Conservation (phyloP, 2,329 filamentous ascomycete species). For the Pseudonectria foliicola region DNA sequence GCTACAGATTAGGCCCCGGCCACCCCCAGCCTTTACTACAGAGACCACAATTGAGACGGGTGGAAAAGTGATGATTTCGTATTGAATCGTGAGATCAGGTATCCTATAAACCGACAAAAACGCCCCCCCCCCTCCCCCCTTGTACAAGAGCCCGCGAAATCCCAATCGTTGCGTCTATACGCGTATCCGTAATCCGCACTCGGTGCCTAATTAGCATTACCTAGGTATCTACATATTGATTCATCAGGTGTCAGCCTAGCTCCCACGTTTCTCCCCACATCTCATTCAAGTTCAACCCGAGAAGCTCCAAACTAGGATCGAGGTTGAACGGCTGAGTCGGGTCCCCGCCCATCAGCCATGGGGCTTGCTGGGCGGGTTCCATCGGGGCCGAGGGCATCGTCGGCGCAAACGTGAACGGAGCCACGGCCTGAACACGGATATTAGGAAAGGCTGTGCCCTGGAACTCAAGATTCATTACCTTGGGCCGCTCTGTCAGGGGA, state of each 20-base stretch:
- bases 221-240: slow-evolving; percentile 10
- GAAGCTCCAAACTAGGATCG: slow-evolving; percentile 46
- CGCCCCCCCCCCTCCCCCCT: too few relatives aligned
- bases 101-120: too few relatives aligned
- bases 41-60: too few relatives aligned
- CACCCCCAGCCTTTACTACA: too few relatives aligned
- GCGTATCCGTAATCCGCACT: slow-evolving; percentile 4
- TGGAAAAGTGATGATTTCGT: too few relatives aligned
- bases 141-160: too few relatives aligned
- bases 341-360: slow-evolving; percentile 28
- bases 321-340: slow-evolving; percentile 38
- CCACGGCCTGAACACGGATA: slow-evolving; percentile 31
- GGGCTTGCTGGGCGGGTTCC: slow-evolving; percentile 24
- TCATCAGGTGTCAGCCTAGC: slow-evolving; percentile 23
- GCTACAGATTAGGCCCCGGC: too few relatives aligned
- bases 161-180: too few relatives aligned
- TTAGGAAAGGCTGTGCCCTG: slow-evolving; percentile 23
- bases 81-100: too few relatives aligned
- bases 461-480: slow-evolving; percentile 29
- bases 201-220: slow-evolving; percentile 13
- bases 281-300: slow-evolving; percentile 48
- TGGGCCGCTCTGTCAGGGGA: slow-evolving; percentile 30
- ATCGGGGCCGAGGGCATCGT: slow-evolving; percentile 28
- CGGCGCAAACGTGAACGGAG: slow-evolving; percentile 33
- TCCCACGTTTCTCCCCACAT: slow-evolving; percentile 47